Conservation (phyloP, 305 asterid species). For the Fraxinus nigra region DNA sequence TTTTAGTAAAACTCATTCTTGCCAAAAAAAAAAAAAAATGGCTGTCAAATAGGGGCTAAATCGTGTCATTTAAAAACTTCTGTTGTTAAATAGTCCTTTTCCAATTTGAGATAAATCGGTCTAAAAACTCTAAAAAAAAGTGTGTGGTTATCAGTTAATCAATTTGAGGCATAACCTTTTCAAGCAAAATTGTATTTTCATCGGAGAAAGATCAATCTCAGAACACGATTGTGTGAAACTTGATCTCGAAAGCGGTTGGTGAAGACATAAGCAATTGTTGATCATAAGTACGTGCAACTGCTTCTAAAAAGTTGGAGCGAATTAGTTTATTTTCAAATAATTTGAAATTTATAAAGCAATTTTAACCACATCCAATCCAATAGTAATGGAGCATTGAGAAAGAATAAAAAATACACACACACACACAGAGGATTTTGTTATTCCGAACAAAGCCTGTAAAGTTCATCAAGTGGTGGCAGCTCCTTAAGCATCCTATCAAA, state of each 20-base stretch:
- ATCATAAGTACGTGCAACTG: background rate
- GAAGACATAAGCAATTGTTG: background rate
- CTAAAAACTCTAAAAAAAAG: background rate
- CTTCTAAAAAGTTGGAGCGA: background rate
- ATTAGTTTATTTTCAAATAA: background rate
- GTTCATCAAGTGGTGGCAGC: constrained; percentile 72
- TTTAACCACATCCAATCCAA: background rate
- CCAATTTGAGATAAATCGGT: no score
- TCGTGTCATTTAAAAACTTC: no score
- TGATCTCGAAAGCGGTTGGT: background rate
- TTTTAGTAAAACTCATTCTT: no score
- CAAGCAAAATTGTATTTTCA: background rate
- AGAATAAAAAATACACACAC: background rate
- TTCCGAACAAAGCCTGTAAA: background rate
- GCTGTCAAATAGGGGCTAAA: no score
- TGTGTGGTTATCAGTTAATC: background rate
- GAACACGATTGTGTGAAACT: background rate
- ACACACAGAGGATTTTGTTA: background rate
- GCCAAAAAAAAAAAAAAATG: no score
- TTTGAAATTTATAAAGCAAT: no score
- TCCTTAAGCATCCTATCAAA: constrained; percentile 64
- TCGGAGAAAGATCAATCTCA: background rate
- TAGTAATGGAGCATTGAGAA: background rate
- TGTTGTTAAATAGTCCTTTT: no score
- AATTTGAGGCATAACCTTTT: background rate